Evolutionary conservation across 2,329 filamentous ascomycete species (phyloP), one percentile per base, ranked within the genome.

Genomic region (Capronia americana): DNA sequence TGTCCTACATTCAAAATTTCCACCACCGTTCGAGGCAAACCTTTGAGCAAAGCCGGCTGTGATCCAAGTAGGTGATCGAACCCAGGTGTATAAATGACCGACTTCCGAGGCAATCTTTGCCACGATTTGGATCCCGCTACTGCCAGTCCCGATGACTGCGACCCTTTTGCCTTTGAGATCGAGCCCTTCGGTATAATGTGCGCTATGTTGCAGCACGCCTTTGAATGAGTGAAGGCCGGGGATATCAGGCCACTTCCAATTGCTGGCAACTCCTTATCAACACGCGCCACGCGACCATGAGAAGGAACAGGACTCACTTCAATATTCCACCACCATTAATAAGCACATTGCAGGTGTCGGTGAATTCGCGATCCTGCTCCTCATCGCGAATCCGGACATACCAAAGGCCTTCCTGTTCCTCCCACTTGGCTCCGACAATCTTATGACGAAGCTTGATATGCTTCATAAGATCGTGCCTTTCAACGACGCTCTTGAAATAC

Each of bases 121-220:
- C 2, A 85, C 79, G 4, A 87, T 79, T 72, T 87, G 85, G 3
- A 85, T 81, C 0, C 82, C 85, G 6, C 83, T 84, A 50, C 84
- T 84, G 1, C 86, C 86, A 55, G 78, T 86, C 17, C 86, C 86
- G 57, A 88, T 82, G n/a, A 87, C 74, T 5, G 81, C 81, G 26
- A 86, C 83, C 10, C 77, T 76, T 68, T 85, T 85, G 28, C 76
- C 81, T 1, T 73, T 73, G 6, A 86, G 74, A n/a, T 84, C 79
- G 8, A 85, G 75, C 20, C 81, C 78, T 4, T 83, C 74, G 1
- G 85, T 81, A 85, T 85, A 89, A 44, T 80, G 78, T 1, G 86
- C 83, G 0, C 84, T 84, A 72, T 89, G 86, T 51, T 87, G 79
- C 3, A 87, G 74, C 7, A 76, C 72, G 8, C 86, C 86, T 59